These are phyloP conservation scores for Skeletonema menzelii DNA, from an alignment of 108 stramenopile species.

Conservation along the genomic window DNA sequence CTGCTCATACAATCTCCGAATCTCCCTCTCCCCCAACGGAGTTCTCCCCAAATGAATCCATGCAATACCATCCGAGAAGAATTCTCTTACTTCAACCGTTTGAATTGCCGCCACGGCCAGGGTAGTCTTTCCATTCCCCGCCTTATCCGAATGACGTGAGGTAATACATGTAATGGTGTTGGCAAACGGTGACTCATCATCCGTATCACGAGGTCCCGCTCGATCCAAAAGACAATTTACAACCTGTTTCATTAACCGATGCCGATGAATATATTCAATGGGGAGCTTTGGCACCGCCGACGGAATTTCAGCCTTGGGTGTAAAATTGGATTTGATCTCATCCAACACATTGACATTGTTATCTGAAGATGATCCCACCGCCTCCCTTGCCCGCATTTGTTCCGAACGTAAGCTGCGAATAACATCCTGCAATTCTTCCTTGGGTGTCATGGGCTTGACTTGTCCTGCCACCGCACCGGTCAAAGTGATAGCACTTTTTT, in stretches of 20 bases:
- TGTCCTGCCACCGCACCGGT: slow-evolving; percentile 22
- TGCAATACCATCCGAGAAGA: slow-evolving; percentile 88
- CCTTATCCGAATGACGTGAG: slow-evolving; percentile 86
- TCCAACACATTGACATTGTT: slow-evolving; percentile 30
- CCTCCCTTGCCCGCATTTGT: slow-evolving; percentile 73
- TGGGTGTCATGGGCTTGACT: slow-evolving; percentile 66
- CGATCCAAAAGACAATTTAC: slow-evolving; percentile 82
- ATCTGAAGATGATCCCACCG: slow-evolving; percentile 22
- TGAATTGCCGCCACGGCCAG: slow-evolving; percentile 88
- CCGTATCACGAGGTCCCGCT: slow-evolving; percentile 58
- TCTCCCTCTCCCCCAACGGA: slow-evolving; percentile 74
- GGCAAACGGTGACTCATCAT: slow-evolving; percentile 52
- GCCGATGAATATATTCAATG: slow-evolving; percentile 85
- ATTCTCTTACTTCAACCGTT: slow-evolving; percentile 84
- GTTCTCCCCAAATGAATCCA: slow-evolving; percentile 82
- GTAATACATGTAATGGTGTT: slow-evolving; percentile 82
- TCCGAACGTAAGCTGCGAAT: slow-evolving; percentile 78
- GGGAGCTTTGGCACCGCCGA: slow-evolving; percentile 82
- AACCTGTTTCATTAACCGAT: slow-evolving; percentile 71
- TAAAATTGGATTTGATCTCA: slow-evolving; percentile 80
- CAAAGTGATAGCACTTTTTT: slow-evolving; percentile 16
- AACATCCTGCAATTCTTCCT: slow-evolving; percentile 84
- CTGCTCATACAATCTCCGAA: slow-evolving; percentile 84
- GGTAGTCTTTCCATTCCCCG: slow-evolving; percentile 88
- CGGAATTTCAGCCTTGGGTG: slow-evolving; percentile 85